Conservation (phyloP, 2,329 filamentous ascomycete species). For the Fusarium nurragi region DNA sequence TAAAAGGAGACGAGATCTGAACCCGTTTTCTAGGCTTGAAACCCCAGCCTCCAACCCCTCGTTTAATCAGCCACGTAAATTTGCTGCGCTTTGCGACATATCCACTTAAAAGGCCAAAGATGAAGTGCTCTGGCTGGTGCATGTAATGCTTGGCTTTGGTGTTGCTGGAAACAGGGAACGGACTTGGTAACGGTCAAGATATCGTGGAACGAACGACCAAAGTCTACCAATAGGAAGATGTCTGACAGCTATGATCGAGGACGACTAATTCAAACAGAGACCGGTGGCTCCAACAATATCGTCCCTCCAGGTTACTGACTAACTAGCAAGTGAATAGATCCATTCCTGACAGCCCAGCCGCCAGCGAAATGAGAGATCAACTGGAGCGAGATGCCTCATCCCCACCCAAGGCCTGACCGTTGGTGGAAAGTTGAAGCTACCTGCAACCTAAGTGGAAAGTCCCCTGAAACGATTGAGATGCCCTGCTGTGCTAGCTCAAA, state of each 20-base stretch:
- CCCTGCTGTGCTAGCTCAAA: slow-evolving; percentile 31
- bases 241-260: slow-evolving; percentile 3
- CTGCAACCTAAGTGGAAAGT: slow-evolving; percentile 25
- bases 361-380: slow-evolving; percentile 29
- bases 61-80: slow-evolving; percentile 42
- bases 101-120: slow-evolving; percentile 22
- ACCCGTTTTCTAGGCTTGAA: slow-evolving; percentile 9
- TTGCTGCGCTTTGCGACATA: slow-evolving; percentile 30
- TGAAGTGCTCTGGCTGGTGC: slow-evolving; percentile 22
- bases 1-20: slow-evolving; percentile 22
- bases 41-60: slow-evolving; percentile 41
- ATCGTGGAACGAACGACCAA: slow-evolving; percentile 22
- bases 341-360: slow-evolving; percentile 17
- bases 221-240: slow-evolving; percentile 9
- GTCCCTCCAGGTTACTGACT: slow-evolving; percentile 24
- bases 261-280: slow-evolving; percentile 8
- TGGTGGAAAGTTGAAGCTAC: slow-evolving; percentile 36
- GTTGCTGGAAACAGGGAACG: slow-evolving; percentile 35
- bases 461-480: slow-evolving; percentile 34
- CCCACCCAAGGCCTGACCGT: slow-evolving; percentile 31
- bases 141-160: slow-evolving; percentile 27
- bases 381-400: slow-evolving; percentile 33
- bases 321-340: slow-evolving; percentile 22
- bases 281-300: slow-evolving; percentile 8
- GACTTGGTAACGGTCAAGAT: slow-evolving; percentile 24